Evolutionary conservation across 306 rosid genomes (phyloP).

Genomic region (Vicia sativa): DNA sequence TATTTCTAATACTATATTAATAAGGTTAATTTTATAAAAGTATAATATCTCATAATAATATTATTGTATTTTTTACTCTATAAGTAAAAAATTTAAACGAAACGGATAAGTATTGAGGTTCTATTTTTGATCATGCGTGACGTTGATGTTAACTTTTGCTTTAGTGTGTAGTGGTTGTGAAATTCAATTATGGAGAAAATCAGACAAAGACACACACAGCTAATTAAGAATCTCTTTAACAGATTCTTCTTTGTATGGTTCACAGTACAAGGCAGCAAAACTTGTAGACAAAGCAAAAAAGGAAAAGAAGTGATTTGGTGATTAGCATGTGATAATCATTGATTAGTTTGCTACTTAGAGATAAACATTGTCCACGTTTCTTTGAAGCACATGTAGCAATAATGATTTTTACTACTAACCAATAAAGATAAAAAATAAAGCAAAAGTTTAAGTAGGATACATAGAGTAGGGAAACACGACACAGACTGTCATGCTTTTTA

Average conservation of each 20-base stretch:
- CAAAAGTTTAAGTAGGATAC: constrained; percentile 27
- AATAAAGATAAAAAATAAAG: constrained; percentile 44
- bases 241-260: constrained; percentile 40
- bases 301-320: constrained; percentile 39
- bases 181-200: constrained; percentile 46
- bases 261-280: constrained; percentile 40
- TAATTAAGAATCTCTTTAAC: constrained; percentile 64
- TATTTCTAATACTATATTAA: too few species aligned
- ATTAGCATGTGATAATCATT: constrained; percentile 62
- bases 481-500: neutral
- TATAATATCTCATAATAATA: too few species aligned
- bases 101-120: too few species aligned
- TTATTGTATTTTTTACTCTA: too few species aligned
- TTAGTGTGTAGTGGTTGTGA: constrained; percentile 33
- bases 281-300: constrained; percentile 38
- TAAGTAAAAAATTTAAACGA: too few species aligned
- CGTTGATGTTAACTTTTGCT: constrained; percentile 46
- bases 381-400: constrained; percentile 48
- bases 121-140: too few species aligned
- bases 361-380: constrained; percentile 46
- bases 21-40: too few species aligned
- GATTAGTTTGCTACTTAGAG: constrained; percentile 34
- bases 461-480: constrained; percentile 8
- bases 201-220: constrained; percentile 54
- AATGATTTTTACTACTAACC: constrained; percentile 44